A percentile compares a stretch with the other conserved stretches of the same genome.
Conservation (phyloP, 2,329 filamentous ascomycete genomes). For the Fusarium drepaniforme region DNA sequence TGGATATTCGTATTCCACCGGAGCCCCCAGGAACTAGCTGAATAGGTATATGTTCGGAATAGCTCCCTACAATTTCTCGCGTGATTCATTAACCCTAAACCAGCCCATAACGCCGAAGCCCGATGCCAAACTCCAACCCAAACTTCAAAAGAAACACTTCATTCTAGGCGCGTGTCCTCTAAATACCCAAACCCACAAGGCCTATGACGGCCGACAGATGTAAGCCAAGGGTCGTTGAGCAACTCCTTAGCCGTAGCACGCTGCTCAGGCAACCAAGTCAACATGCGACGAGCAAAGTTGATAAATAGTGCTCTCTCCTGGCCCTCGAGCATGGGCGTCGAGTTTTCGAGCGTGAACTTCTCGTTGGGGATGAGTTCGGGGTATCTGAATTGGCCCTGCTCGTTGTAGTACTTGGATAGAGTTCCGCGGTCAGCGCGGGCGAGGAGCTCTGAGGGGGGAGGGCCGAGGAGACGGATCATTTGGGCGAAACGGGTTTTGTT, state of each 20-base stretch:
- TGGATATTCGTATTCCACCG: neutral
- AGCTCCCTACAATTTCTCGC: neutral
- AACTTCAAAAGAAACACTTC: neutral
- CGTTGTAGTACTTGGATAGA: constrained; percentile 36
- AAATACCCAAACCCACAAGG: constrained; percentile 31
- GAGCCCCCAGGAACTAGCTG: neutral
- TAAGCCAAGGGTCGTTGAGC: constrained; percentile 47
- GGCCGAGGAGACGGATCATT: constrained; percentile 47
- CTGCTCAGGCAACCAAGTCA: constrained; percentile 46
- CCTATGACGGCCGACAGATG: constrained; percentile 8
- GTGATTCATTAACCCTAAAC: neutral
- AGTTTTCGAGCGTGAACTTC: constrained; percentile 32
- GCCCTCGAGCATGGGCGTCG: constrained; percentile 37
- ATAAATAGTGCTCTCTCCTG: constrained; percentile 42
- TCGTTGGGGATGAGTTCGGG: constrained; percentile 37
- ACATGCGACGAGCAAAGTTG: constrained; percentile 46
- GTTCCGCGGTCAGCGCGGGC: constrained; percentile 32
- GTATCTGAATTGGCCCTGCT: constrained; percentile 38
- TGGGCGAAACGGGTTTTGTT: constrained; percentile 44
- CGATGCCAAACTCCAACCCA: neutral
- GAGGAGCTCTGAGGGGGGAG: constrained; percentile 41
- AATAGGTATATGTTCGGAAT: neutral
- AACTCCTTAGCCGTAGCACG: constrained; percentile 46
- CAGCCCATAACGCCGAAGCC: neutral
- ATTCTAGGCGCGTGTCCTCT: constrained; percentile 26